Evolutionary conservation across 108 stramenopile genomes (phyloP).

Genomic region (Chaetoceros tenuissimus): DNA sequence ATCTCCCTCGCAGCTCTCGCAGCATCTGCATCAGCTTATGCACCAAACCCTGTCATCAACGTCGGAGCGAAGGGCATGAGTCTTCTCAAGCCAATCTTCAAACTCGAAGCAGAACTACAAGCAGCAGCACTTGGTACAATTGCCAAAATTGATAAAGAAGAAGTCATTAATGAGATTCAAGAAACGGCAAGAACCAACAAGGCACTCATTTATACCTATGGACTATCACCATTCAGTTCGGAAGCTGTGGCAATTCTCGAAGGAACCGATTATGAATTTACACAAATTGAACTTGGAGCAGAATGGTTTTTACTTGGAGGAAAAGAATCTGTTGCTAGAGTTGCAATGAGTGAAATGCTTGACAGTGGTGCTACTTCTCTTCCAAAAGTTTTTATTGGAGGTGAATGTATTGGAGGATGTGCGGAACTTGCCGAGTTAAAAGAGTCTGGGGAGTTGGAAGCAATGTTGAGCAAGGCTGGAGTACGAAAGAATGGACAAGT

Average conservation of each 20-base stretch:
- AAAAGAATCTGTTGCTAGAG: conserved; percentile 40
- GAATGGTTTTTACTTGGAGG: conserved; percentile 70
- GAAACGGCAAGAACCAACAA: conserved; percentile 24
- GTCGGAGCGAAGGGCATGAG: conserved; percentile 56
- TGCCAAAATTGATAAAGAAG: conserved; percentile 29
- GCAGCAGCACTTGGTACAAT: conserved; percentile 40
- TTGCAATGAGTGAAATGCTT: conserved; percentile 31
- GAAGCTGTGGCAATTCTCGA: conserved; percentile 60
- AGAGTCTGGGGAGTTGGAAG: conserved; percentile 38
- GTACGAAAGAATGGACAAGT: conserved; percentile 19
- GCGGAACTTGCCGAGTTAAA: conserved; percentile 39
- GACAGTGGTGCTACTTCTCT: conserved; percentile 45
- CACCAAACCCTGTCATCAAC: conserved; percentile 50
- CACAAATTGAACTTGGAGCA: conserved; percentile 42
- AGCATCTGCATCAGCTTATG: background rate
- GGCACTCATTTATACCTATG: conserved; percentile 64
- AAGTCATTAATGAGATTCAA: conserved; percentile 29
- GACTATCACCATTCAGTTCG: conserved; percentile 46
- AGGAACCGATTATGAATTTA: conserved; percentile 35
- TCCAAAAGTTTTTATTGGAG: conserved; percentile 64
- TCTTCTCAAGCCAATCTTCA: conserved; percentile 54
- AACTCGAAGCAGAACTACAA: conserved; percentile 43
- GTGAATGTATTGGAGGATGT: conserved; percentile 57
- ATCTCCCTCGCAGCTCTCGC: too few species aligned
- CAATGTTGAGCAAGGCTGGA: conserved; percentile 15